Percentiles rank a stretch among this genome's conserved stretches.
Evolutionary conservation across 2,329 filamentous ascomycete genomes (phyloP).

Genomic region (Thelonectria olida): DNA sequence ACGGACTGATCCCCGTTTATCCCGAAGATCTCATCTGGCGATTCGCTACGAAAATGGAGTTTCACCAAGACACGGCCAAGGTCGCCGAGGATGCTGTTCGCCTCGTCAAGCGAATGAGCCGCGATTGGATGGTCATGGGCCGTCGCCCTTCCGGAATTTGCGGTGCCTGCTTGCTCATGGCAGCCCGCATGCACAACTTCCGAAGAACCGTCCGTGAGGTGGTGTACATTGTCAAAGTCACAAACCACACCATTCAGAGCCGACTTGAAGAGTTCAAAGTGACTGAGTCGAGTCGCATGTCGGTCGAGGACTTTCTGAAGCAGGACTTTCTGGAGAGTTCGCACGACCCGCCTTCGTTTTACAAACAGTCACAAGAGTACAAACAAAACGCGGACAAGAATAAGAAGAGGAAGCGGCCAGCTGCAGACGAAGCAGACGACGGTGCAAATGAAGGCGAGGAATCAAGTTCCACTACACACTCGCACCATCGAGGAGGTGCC

Average conservation of each 20-base stretch:
- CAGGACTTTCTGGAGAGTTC: conserved; percentile 76
- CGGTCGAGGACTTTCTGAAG: conserved; percentile 85
- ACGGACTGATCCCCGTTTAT: conserved; percentile 74
- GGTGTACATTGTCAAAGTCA: conserved; percentile 98
- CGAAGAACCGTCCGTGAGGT: conserved; percentile 91
- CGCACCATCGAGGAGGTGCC: conserved; percentile 41
- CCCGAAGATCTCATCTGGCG: conserved; percentile 91
- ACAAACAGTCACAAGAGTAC: conserved; percentile 70
- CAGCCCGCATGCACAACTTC: conserved; percentile 98
- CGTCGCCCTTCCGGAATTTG: conserved; percentile 93
- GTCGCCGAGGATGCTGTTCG: conserved; percentile 89
- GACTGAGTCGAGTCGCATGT: conserved; percentile 84
- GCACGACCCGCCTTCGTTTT: conserved; percentile 86
- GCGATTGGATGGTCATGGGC: conserved; percentile 97
- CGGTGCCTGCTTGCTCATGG: conserved; percentile 92
- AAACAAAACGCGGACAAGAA: conserved; percentile 61
- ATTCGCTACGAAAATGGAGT: conserved; percentile 92
- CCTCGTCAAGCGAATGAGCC: conserved; percentile 90
- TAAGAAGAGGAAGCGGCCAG: conserved; percentile 55
- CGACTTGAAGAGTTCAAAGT: conserved; percentile 91
- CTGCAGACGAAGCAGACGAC: conserved; percentile 42
- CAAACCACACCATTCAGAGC: conserved; percentile 90
- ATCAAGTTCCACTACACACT: conserved; percentile 5
- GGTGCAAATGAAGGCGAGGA: conserved; percentile 26
- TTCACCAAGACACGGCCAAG: conserved; percentile 80